Base-by-base conservation (phyloP, 2,329 filamentous ascomycete species). In the Penicillium psychrosexuale region DNA sequence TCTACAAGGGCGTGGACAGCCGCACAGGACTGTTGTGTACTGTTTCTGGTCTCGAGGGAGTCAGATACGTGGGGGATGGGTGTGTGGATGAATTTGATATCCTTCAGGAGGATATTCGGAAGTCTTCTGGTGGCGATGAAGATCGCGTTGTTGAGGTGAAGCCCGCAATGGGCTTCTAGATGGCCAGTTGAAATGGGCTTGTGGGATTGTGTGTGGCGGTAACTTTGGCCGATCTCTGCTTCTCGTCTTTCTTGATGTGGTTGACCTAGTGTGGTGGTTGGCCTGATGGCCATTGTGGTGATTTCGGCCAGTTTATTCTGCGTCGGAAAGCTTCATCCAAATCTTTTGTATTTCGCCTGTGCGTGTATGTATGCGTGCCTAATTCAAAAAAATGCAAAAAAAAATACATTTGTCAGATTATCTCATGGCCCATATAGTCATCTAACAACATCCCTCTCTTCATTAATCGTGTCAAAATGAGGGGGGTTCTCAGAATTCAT, bases 41-140 rank as follows among this genome's bases (percentile, higher is more conserved):
- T 31, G 13, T 54, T 8, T 38, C 50, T 12, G 53, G 57, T 13
- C 2, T 53, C 3, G 22, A 47, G 1, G 49, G 47, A 6, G 30
- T 45, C 2, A 53, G 65, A 5, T 67, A 60, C 28, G 28, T 69
- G 5, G 61, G 64, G 13, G 60, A 63, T 6, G 57, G 57, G 0
- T 61, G 56, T 8, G 43, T 59, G 5, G 61, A 62, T 4, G 64
- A 67, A n/a, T 66, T 65, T 27, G 36, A 48, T 12, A 51, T 64
- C 7, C 56, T 67, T 3, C 53, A 63, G 17, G 50, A 61, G 3
- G 63, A 62, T 8, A 50, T 61, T 11, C 45, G 36, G 28, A 40
- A 34, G 12, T 11, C 48, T 13, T 27, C 50, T 17, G 2, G 47
- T 17, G 15, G n/a, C 44, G 22, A 51, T 22, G 22, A 58, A n/a